Evolutionary conservation across 2,329 filamentous ascomycete genomes (phyloP).

Genomic region (Paradendryphiella salina): DNA sequence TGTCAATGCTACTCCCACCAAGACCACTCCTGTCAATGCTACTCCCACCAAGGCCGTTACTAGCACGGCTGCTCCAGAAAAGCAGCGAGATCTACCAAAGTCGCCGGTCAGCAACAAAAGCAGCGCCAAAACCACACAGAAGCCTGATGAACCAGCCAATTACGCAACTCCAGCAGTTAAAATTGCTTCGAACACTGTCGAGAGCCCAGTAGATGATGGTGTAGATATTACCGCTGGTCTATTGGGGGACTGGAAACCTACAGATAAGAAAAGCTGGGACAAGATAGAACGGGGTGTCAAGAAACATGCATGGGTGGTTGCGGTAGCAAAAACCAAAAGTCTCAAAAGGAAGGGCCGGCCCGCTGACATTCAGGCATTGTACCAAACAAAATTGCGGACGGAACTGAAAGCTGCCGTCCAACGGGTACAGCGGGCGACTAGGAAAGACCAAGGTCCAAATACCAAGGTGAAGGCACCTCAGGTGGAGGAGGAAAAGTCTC

Average conservation of each 20-base stretch:
- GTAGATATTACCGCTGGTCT: background rate
- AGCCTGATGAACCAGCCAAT: background rate
- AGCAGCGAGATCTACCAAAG: background rate
- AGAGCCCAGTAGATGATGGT: background rate
- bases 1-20: too few relatives aligned
- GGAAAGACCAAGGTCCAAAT: too few relatives aligned
- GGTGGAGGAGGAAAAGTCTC: too few relatives aligned
- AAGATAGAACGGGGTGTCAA: background rate
- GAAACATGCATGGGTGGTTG: background rate
- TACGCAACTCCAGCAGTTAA: background rate
- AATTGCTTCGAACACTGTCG: background rate
- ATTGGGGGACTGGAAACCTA: too few relatives aligned
- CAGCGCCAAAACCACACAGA: background rate
- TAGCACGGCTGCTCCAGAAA: background rate
- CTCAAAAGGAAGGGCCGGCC: background rate
- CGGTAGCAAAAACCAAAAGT: background rate
- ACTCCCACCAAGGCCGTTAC: too few relatives aligned
- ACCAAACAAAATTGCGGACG: background rate
- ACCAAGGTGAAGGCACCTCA: too few relatives aligned
- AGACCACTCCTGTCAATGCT: too few relatives aligned
- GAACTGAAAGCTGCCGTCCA: background rate
- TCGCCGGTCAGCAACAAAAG: background rate
- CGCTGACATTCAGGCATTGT: background rate
- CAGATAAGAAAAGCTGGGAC: background rate
- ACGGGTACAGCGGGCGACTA: too few relatives aligned